A percentile compares a stretch with the other conserved stretches of the same genome.
These are phyloP conservation scores for Helenozyma baotianmanensis DNA, from an alignment of 805 yeast genomes.

Conservation along the genomic window DNA sequence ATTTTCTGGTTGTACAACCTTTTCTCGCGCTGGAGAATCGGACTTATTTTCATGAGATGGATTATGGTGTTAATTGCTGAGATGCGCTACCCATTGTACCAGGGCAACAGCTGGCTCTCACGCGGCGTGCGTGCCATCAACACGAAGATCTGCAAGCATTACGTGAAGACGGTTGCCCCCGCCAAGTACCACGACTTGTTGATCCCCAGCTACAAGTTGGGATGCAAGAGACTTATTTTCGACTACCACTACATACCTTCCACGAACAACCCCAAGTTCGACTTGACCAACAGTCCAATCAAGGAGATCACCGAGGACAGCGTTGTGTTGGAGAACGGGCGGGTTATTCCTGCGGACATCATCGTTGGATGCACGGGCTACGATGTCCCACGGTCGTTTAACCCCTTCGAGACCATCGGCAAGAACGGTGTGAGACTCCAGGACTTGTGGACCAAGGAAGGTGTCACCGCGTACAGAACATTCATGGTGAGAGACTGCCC, in stretches of 20 bases:
- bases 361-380: slow-evolving; percentile 43
- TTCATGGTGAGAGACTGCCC: slow-evolving; percentile 29
- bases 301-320: slow-evolving; percentile 25
- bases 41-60: slow-evolving; percentile 25
- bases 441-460: slow-evolving; percentile 26
- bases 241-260: slow-evolving; percentile 34
- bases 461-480: slow-evolving; percentile 34
- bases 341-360: slow-evolving; percentile 29
- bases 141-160: slow-evolving; percentile 15
- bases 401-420: slow-evolving; percentile 22
- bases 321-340: slow-evolving; percentile 26
- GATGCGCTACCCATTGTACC: slow-evolving; percentile 31
- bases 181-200: slow-evolving; percentile 27
- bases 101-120: slow-evolving; percentile 24
- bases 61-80: slow-evolving; percentile 29
- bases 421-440: slow-evolving; percentile 18
- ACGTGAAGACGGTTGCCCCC: slow-evolving; percentile 29
- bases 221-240: slow-evolving; percentile 38
- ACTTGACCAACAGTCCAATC: slow-evolving; percentile 20
- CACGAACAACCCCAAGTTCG: slow-evolving; percentile 27
- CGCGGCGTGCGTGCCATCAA: slow-evolving; percentile 24
- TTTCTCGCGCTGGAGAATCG: slow-evolving; percentile 23
- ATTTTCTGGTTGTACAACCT: slow-evolving; percentile 19
- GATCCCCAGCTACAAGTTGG: slow-evolving; percentile 36
- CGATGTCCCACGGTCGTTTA: slow-evolving; percentile 18